A percentile compares a stretch with the other conserved stretches of the same genome.
Conservation (phyloP, 305 asterid species). For the Fraxinus xanthoxyloides region DNA sequence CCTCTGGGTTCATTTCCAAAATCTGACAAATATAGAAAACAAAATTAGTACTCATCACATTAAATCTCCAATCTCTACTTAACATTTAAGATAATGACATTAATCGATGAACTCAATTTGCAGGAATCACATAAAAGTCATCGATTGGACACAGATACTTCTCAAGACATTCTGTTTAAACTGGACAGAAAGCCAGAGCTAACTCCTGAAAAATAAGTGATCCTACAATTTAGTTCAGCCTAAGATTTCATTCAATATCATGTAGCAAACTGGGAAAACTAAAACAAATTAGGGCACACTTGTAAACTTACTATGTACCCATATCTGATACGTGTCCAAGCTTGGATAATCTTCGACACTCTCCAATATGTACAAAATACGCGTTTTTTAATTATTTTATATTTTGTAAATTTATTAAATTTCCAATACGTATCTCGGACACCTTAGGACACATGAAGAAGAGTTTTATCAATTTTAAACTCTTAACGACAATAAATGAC, state of each 20-base stretch:
- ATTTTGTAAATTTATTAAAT: too few relatives aligned
- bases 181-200: neutral
- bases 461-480: neutral
- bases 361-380: neutral
- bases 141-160: neutral
- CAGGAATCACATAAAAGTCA: neutral
- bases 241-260: neutral
- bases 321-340: neutral
- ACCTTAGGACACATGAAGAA: neutral
- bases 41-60: neutral
- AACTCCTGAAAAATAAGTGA: neutral
- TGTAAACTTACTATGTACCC: neutral
- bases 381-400: neutral
- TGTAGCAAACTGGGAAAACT: neutral
- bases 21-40: slow-evolving; percentile 37
- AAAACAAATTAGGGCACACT: neutral
- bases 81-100: neutral
- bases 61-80: neutral
- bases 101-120: neutral
- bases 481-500: neutral
- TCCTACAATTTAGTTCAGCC: neutral
- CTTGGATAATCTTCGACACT: neutral
- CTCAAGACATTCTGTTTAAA: neutral
- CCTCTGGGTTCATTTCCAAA: slow-evolving; percentile 97
- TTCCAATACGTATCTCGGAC: neutral